Evolutionary conservation across 129 eudicot species (phyloP), one percentile per base, ranked within the genome.

Genomic region (Oenanthe sinensis): DNA sequence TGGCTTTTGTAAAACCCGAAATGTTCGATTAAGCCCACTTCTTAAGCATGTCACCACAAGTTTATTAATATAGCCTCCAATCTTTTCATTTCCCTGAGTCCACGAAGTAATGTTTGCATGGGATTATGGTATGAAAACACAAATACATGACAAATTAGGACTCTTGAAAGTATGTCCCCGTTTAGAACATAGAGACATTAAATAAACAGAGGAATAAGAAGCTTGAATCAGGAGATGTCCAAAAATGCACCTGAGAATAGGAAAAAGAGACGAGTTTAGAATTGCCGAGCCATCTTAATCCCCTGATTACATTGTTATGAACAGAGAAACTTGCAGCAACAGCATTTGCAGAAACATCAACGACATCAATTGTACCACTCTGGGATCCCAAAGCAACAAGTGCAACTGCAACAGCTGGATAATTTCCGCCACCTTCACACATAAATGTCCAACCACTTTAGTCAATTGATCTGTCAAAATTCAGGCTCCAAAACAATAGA

Each of bases 341-440:
- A 71, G 97, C 91, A 78, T 90, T 95, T 37, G 99, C 96, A 84
- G 94, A 87, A 82, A 95, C 89, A 86, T 95, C 99, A 78, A 95
- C 63, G 49, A 95, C 70, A 33, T 95, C 98, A 73, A 92, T 85
- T 28, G 94, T 85, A 44, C 99, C 99, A 80, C 82, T 87, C 78
- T 95, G 99, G 43, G 99, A 91, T 80, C 99, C 99, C 81, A 95
- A 82, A 82, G 99, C 99, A 83, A 95, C 96, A 74, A 95, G 84
- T 46, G 96, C 95, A 82, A 95, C 96, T 48, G 97, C 96, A 52
- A 84, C 89, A 77, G 99, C 97, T 12, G 99, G 99, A 85, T 82
- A 86, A 80, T 95, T 95, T 65, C 99, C 99, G 15, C 97, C 99
- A 86, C 99, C 99, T 95, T 87, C 82, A 76, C 73, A 78, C 54